A percentile compares a stretch with the other conserved stretches of the same genome.
Conservation (phyloP, 1,139 yeast genomes). For the Taphrina populina region DNA sequence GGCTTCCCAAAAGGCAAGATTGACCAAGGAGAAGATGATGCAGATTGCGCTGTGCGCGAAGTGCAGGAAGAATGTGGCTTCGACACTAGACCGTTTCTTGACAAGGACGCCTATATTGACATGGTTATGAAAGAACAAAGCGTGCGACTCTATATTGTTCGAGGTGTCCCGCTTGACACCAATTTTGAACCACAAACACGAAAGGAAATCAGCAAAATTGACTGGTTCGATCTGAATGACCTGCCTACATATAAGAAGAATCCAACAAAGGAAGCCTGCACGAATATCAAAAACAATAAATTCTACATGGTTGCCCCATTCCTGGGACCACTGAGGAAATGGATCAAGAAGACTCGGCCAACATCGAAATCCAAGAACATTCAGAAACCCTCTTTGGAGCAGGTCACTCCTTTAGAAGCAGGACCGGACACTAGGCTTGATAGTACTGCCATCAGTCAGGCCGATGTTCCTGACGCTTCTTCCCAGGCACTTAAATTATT, state of each 20-base stretch:
- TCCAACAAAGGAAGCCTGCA: slow-evolving; percentile 27
- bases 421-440: neutral
- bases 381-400: neutral
- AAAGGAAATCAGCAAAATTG: slow-evolving; percentile 73
- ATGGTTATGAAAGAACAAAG: slow-evolving; percentile 80
- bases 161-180: slow-evolving; percentile 74
- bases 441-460: neutral
- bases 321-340: slow-evolving; percentile 37
- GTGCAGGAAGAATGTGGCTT: slow-evolving; percentile 95
- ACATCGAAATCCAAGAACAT: neutral
- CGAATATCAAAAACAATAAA: slow-evolving; percentile 38
- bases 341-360: slow-evolving; percentile 36
- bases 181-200: slow-evolving; percentile 76
- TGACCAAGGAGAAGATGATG: slow-evolving; percentile 85
- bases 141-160: slow-evolving; percentile 75
- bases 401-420: neutral
- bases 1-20: slow-evolving; percentile 97
- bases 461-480: slow-evolving; percentile 1
- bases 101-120: slow-evolving; percentile 74
- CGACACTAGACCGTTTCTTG: slow-evolving; percentile 65
- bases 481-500: slow-evolving; percentile 24
- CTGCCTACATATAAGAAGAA: slow-evolving; percentile 47
- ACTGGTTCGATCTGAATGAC: slow-evolving; percentile 59
- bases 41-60: slow-evolving; percentile 92
- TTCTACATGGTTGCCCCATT: slow-evolving; percentile 49